Conservation (phyloP, 2,329 filamentous ascomycete genomes). For the Tolypocladium tropicale region DNA sequence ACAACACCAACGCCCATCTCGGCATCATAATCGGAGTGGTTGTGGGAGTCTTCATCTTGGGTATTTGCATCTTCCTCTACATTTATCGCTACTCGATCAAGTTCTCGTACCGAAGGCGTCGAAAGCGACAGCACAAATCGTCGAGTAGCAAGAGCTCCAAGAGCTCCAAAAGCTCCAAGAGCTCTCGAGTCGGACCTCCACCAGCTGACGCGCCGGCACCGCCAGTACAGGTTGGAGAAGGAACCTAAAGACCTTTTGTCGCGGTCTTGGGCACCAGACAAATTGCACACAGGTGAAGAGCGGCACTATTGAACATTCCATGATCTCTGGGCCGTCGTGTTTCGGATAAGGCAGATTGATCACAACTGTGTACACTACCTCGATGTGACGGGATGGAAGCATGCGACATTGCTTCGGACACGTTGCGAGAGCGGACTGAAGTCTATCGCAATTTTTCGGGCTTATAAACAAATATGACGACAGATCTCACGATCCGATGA, state of each 20-base stretch:
- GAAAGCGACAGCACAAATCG: constrained; percentile 13
- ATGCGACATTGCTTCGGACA: neutral
- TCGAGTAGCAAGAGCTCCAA: constrained; percentile 23
- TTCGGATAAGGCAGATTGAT: neutral
- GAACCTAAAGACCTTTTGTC: neutral
- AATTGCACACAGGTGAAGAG: neutral
- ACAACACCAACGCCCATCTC: constrained; percentile 29
- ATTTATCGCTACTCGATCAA: constrained; percentile 28
- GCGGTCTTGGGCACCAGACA: neutral
- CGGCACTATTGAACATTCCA: neutral
- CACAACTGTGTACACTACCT: neutral
- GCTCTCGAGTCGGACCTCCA: constrained; percentile 9
- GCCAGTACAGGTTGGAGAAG: neutral
- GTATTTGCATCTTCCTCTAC: constrained; percentile 25
- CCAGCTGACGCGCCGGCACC: constrained; percentile 5
- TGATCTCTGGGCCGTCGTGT: neutral
- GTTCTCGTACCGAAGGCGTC: constrained; percentile 17
- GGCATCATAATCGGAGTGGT: constrained; percentile 32
- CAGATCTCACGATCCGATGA: neutral
- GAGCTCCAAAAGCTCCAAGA: constrained; percentile 11
- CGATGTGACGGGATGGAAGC: neutral
- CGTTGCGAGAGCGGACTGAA: neutral
- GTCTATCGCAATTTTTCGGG: neutral
- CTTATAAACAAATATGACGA: neutral
- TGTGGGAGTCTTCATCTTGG: constrained; percentile 27